A percentile compares a stretch with the other conserved stretches of the same genome.
phyloP scores from a whole-genome alignment of 2,329 filamentous ascomycete genomes.

The Hypoxylon sp. region DNA sequence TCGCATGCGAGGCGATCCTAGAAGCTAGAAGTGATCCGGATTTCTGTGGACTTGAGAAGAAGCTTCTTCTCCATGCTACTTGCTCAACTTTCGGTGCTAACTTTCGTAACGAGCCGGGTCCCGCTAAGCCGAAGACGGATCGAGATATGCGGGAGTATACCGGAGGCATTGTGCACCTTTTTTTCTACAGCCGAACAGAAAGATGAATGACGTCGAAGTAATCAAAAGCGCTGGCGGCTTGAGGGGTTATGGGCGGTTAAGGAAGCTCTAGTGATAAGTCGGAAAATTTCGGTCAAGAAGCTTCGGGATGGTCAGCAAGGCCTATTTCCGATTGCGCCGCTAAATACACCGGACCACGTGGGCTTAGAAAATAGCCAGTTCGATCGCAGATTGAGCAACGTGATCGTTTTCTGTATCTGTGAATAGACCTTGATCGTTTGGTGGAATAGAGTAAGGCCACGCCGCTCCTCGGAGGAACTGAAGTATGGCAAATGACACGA shows the following conservation, averaged over 20 bases:
- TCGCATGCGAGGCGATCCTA: conserved; percentile 12
- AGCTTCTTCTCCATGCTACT: conserved; percentile 29
- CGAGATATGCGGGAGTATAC: conserved; percentile 20
- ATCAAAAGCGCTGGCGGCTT: conserved; percentile 13
- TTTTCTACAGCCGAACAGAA: too few relatives aligned
- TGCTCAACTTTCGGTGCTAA: conserved; percentile 31
- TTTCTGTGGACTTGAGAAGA: conserved; percentile 32
- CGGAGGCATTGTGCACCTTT: conserved; percentile 19
- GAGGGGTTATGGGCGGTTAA: too few relatives aligned
- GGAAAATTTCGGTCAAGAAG: conserved; percentile 28
- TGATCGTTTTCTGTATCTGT: background rate
- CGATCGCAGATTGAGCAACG: background rate
- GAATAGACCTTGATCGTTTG: background rate
- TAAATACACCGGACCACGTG: too few relatives aligned
- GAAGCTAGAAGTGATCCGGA: conserved; percentile 15
- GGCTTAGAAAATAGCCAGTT: conserved; percentile 2
- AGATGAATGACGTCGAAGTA: background rate
- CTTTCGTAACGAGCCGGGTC: conserved; percentile 22
- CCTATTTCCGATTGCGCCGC: conserved; percentile 25
- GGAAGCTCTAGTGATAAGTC: too few relatives aligned
- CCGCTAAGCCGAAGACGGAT: conserved; percentile 6
- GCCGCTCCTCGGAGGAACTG: conserved; percentile 1
- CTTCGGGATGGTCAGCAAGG: conserved; percentile 25
- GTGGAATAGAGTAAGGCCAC: background rate
- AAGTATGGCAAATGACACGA: conserved; percentile 28